Percentiles rank a stretch among this genome's conserved stretches.
These are phyloP conservation scores for Adansonia digitata DNA, from an alignment of 345 rosid species.

Conservation along the genomic window DNA sequence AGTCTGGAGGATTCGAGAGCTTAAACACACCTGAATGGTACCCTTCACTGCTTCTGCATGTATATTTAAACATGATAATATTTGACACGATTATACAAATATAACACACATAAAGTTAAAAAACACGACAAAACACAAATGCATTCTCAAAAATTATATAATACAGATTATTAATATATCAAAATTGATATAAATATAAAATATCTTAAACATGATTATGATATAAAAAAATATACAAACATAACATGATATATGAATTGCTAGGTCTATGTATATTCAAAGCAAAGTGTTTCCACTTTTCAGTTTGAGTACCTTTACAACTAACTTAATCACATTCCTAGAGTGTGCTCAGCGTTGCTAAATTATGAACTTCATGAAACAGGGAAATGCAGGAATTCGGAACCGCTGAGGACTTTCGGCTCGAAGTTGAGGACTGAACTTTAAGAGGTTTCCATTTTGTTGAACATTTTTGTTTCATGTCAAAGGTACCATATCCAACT, in stretches of 20 bases:
- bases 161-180: too few species aligned
- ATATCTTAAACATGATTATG: too few species aligned
- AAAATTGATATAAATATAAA: too few species aligned
- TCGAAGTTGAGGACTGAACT: neutral
- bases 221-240: too few species aligned
- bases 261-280: too few species aligned
- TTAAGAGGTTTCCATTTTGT: neutral
- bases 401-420: neutral
- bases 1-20: neutral
- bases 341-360: neutral
- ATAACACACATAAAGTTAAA: too few species aligned
- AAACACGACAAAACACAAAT: too few species aligned
- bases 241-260: too few species aligned
- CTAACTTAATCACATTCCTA: neutral
- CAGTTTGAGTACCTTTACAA: neutral
- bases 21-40: neutral
- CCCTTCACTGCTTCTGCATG: neutral
- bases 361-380: neutral
- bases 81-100: too few species aligned
- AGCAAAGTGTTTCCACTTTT: neutral
- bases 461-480: slow-evolving; percentile 5
- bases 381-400: neutral
- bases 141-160: too few species aligned
- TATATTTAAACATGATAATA: too few species aligned
- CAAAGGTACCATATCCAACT: neutral